Conservation (phyloP, 371 early-diverging fungal species). For the Zychaea mexicana region DNA sequence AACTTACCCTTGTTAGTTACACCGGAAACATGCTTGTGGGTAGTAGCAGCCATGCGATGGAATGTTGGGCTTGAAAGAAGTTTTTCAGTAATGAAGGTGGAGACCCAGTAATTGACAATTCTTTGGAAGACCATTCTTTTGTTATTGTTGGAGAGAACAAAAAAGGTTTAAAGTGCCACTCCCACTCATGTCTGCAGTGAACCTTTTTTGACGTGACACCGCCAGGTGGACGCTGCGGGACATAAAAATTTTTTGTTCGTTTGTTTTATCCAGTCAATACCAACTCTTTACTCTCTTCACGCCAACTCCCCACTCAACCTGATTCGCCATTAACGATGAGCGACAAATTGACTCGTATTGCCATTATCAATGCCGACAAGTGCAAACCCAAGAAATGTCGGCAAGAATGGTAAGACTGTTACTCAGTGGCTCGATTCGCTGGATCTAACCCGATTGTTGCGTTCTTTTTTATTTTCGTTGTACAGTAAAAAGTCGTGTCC, state of each 20-base stretch:
- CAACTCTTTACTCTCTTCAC: background rate
- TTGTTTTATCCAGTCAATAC: background rate
- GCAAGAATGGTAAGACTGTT: conserved; percentile 90
- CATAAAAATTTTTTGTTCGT: background rate
- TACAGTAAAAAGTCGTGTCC: conserved; percentile 85
- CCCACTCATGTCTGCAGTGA: no score
- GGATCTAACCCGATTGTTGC: conserved; percentile 6
- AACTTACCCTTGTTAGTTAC: conserved; percentile 42
- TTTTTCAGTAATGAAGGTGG: conserved; percentile 49
- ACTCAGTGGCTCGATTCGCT: background rate
- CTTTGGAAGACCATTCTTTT: conserved; percentile 45
- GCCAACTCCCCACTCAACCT: background rate
- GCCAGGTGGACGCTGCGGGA: no score
- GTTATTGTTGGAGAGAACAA: background rate
- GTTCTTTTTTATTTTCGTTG: conserved; percentile 3
- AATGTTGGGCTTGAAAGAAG: conserved; percentile 50
- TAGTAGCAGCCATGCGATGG: conserved; percentile 50
- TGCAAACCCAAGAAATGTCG: conserved; percentile 99
- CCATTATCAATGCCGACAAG: conserved; percentile 96
- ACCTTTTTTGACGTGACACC: no score
- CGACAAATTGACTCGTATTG: conserved; percentile 89
- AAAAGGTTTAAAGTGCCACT: no score
- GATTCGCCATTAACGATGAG: conserved; percentile 47
- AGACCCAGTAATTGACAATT: conserved; percentile 51
- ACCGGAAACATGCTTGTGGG: conserved; percentile 54